Base-by-base conservation (phyloP, 768 basidiomycete genomes). In the Kondoa malvinella region DNA sequence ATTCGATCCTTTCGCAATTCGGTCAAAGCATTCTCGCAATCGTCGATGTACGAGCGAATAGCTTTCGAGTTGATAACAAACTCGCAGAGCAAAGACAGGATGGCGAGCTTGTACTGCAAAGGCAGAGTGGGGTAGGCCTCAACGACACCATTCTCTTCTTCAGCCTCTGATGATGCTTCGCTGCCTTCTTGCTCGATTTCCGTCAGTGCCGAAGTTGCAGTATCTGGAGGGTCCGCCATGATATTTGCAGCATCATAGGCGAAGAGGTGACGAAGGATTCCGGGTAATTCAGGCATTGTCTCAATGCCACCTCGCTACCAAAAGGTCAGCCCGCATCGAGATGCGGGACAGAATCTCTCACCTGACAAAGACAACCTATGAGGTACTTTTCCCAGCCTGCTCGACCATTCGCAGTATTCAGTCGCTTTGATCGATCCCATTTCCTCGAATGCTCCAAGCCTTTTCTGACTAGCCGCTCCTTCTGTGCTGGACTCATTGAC, bases 1-100 rank as follows among this genome's bases (percentile, higher is more conserved):
- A 92, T 91, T 77, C 92, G 88, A 77, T 94, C 89, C 78, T 97
- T 99, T 71, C 95, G 80, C 34, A 95, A 80, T 30, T 92, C 89
- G 8, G 95, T 97, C 70, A 99, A 77, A 71, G 87, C 86, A 72
- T 87, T 83, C 74, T 92, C 91, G 73, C 88, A 89, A 58, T 84
- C 82, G 73, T 99, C 95, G 84, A 97, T 87, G 73, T 89, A 88
- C 3, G 82, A 78, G 74, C 92, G 88, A 26, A 96, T 85, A 12
- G 85, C 82, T 78, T 91, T 94, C 77, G 89, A 91, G 27, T 92
- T 90, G 29, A 92, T 84, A 0, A 87, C 91, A 64, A 92, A 78
- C 74, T 92, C 89, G 78, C 86, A 87, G 79, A 99, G 83, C 79
- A 94, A 96, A 1, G 85, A 81, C 60, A 99, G 76, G 71, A 96